phyloP scores from a whole-genome alignment of 2,329 filamentous ascomycete species.

The Fusarium brevicatenulatum region DNA sequence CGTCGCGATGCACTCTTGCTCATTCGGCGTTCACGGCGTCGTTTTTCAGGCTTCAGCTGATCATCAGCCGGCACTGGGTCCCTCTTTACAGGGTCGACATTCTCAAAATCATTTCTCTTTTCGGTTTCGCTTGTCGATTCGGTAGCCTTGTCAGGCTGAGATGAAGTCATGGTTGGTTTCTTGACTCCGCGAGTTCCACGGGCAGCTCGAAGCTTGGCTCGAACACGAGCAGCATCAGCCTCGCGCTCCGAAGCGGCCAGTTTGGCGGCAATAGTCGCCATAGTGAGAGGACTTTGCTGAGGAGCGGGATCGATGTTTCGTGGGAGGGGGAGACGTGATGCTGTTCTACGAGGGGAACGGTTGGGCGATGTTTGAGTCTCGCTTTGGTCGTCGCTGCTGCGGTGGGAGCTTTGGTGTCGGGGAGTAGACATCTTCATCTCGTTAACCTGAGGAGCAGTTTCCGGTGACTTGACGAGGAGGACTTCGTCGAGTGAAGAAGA shows the following conservation, averaged over 20 bases:
- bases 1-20: slow-evolving; percentile 69
- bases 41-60: slow-evolving; percentile 50
- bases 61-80: slow-evolving; percentile 38
- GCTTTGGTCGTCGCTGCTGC: slow-evolving; percentile 22
- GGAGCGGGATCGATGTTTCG: slow-evolving; percentile 52
- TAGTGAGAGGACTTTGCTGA: slow-evolving; percentile 67
- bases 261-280: slow-evolving; percentile 71
- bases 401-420: slow-evolving; percentile 30
- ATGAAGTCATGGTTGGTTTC: slow-evolving; percentile 43
- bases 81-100: slow-evolving; percentile 52
- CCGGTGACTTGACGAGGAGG: slow-evolving; percentile 43
- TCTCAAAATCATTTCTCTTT: slow-evolving; percentile 24
- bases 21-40: slow-evolving; percentile 63
- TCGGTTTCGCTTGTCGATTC: slow-evolving; percentile 16
- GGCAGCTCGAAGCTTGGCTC: slow-evolving; percentile 70
- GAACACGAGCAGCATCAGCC: slow-evolving; percentile 70
- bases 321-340: slow-evolving; percentile 46
- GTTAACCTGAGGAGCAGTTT: slow-evolving; percentile 18
- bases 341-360: slow-evolving; percentile 35
- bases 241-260: slow-evolving; percentile 71
- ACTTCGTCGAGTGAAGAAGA: slow-evolving; percentile 50
- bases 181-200: slow-evolving; percentile 50
- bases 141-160: slow-evolving; percentile 28
- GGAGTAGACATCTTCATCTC: slow-evolving; percentile 30
- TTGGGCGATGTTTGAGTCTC: slow-evolving; percentile 24